These are phyloP conservation scores for Thuja plicata DNA, from an alignment of 83 land plant genomes.

Conservation along the genomic window DNA sequence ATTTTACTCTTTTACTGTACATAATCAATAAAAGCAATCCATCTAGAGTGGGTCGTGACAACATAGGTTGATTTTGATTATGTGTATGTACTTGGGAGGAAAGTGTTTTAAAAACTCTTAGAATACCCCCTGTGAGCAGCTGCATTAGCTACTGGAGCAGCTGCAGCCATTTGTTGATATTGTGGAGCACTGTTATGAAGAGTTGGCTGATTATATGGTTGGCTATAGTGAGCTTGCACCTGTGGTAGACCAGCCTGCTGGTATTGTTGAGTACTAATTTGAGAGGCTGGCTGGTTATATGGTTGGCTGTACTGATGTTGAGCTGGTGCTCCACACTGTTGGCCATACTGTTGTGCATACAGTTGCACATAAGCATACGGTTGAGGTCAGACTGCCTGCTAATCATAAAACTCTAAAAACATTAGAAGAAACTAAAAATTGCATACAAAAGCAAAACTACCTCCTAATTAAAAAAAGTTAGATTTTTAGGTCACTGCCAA, in stretches of 20 bases:
- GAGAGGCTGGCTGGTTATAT: slow-evolving; percentile 7
- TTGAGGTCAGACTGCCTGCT: background rate
- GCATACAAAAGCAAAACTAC: background rate
- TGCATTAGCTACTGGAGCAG: background rate
- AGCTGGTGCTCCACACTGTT: slow-evolving; percentile 2
- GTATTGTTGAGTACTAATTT: slow-evolving; percentile 16
- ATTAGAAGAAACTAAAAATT: background rate
- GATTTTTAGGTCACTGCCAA: background rate
- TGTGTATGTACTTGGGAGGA: no score
- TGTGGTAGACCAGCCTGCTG: slow-evolving; percentile 16
- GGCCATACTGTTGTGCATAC: slow-evolving; percentile 12
- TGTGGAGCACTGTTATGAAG: background rate
- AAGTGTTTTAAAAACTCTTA: no score
- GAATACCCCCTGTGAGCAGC: background rate
- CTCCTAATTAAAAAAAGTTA: background rate
- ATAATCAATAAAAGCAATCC: no score
- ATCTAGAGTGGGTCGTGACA: no score
- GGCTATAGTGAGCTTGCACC: slow-evolving; percentile 9
- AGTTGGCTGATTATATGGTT: background rate
- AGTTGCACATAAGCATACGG: slow-evolving; percentile 13
- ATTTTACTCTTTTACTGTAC: no score
- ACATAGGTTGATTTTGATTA: no score
- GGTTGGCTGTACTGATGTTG: slow-evolving; percentile 16
- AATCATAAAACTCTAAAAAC: background rate
- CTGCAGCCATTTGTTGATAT: slow-evolving; percentile 11